Conservation (phyloP, 2,329 filamentous ascomycete genomes). For the Fusarium penzigii region DNA sequence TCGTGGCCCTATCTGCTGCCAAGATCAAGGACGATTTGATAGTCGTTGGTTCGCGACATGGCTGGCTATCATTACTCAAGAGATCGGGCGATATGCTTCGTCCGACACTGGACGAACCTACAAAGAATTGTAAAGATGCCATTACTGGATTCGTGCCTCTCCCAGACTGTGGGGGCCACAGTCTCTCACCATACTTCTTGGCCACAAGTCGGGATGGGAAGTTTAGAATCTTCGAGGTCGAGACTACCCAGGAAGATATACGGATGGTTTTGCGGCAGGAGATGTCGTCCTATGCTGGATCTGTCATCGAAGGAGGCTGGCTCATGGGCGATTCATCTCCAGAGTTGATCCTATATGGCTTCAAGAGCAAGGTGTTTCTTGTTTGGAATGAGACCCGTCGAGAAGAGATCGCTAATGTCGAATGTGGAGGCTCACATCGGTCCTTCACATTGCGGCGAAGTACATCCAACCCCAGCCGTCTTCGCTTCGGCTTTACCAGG, state of each 20-base stretch:
- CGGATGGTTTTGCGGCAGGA: constrained; percentile 61
- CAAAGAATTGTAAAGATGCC: constrained; percentile 54
- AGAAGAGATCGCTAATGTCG: constrained; percentile 68
- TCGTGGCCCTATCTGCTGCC: constrained; percentile 50
- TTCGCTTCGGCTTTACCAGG: constrained; percentile 74
- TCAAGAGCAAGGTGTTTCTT: constrained; percentile 76
- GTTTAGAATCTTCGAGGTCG: constrained; percentile 63
- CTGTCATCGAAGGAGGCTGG: constrained; percentile 73
- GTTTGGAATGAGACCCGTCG: constrained; percentile 76
- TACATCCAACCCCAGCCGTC: constrained; percentile 31
- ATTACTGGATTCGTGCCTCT: constrained; percentile 66
- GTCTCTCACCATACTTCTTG: constrained; percentile 53
- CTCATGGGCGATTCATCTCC: constrained; percentile 45
- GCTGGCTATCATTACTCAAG: constrained; percentile 43
- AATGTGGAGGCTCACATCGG: constrained; percentile 84
- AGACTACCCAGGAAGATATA: constrained; percentile 17
- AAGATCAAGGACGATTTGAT: constrained; percentile 45
- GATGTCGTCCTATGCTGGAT: constrained; percentile 68
- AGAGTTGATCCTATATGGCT: constrained; percentile 76
- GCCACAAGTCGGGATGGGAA: constrained; percentile 77
- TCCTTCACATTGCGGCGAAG: constrained; percentile 60
- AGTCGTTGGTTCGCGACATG: constrained; percentile 54
- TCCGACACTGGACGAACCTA: constrained; percentile 37
- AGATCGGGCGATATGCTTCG: constrained; percentile 29
- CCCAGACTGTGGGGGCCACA: constrained; percentile 24